These are phyloP conservation scores for Saposhnikovia divaricata DNA, from an alignment of 129 eudicot species.

Conservation along the genomic window DNA sequence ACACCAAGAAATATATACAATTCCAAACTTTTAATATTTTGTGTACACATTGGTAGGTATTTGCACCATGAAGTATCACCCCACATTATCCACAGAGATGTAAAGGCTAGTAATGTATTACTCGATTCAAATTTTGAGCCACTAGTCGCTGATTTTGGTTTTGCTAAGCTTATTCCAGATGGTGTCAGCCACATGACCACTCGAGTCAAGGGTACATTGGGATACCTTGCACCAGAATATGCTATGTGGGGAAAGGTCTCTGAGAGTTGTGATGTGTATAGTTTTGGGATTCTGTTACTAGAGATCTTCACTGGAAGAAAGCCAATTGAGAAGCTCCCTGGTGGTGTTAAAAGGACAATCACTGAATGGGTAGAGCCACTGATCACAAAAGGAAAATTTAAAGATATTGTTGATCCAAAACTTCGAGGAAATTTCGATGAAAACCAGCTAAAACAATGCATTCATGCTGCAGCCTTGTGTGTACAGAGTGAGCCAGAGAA, in stretches of 20 bases:
- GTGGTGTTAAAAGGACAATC: conserved; percentile 58
- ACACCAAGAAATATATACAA: neutral
- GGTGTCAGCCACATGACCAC: conserved; percentile 88
- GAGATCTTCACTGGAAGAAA: conserved; percentile 64
- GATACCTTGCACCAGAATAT: conserved; percentile 76
- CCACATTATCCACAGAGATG: conserved; percentile 74
- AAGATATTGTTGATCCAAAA: conserved; percentile 60
- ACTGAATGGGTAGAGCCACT: conserved; percentile 83
- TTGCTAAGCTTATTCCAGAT: conserved; percentile 75
- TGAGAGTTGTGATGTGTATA: conserved; percentile 71
- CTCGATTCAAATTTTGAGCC: conserved; percentile 71
- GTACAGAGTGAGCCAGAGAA: conserved; percentile 68
- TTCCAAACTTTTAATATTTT: neutral
- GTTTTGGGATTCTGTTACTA: conserved; percentile 61
- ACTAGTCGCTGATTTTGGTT: conserved; percentile 69
- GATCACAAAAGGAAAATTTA: conserved; percentile 41
- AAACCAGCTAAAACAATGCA: conserved; percentile 37
- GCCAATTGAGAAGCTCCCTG: conserved; percentile 66
- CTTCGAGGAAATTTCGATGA: conserved; percentile 58
- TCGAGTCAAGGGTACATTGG: conserved; percentile 69
- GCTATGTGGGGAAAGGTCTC: conserved; percentile 89
- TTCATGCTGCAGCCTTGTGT: conserved; percentile 59
- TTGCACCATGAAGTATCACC: conserved; percentile 83
- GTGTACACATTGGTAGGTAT: conserved; percentile 35
- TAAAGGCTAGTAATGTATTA: conserved; percentile 73